Base-by-base conservation (phyloP, 345 rosid genomes). In the Aquilaria malaccensis region DNA sequence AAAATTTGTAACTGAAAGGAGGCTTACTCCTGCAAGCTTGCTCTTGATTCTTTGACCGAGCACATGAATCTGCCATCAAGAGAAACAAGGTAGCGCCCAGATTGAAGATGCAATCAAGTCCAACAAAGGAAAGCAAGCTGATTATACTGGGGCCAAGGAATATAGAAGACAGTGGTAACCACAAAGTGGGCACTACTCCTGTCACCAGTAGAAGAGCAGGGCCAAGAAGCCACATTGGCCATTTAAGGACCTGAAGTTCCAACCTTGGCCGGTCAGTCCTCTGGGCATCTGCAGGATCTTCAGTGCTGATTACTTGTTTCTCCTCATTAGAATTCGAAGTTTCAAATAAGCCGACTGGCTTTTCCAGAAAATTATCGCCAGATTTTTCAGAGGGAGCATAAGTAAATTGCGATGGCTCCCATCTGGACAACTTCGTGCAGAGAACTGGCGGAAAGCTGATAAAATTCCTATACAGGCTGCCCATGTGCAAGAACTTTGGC, bases 201-300 rank as follows among this genome's bases (percentile, higher is more conserved):
- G 89, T 89, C 47, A 79, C 46, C 13, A 93, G 96, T 49, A 93
- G 91, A 74, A 93, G 76, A 53, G 79, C 74, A 55, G 98, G 98
- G 30, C 97, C 98, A 41, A 93, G 67, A 55, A 89, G 72, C 98
- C 98, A 89, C 76, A 87, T 55, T 15, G 97, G 91, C 98, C 93
- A 87, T 66, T 87, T 85, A 30, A 89, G 81, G 63, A 87, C 72
- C 77, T 85, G 85, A 76, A 69, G 31, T 58, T 75, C 75, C 15
- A 56, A 46, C 2, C 48, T 51, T 53, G 63, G 65, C 52, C 58
- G 73, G 15, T 66, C 61, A 54, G 41, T 70, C 43, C 43, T 37
- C 43, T 37, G 43, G 2, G 74, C 46, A 9, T 67, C 71, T 13
- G 72, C 14, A 53, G 33, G 61, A 64, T 72, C 79, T 66, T 61